These are phyloP conservation scores for Colletotrichum aenigma DNA, from an alignment of 2,329 filamentous ascomycete genomes.

Conservation along the genomic window DNA sequence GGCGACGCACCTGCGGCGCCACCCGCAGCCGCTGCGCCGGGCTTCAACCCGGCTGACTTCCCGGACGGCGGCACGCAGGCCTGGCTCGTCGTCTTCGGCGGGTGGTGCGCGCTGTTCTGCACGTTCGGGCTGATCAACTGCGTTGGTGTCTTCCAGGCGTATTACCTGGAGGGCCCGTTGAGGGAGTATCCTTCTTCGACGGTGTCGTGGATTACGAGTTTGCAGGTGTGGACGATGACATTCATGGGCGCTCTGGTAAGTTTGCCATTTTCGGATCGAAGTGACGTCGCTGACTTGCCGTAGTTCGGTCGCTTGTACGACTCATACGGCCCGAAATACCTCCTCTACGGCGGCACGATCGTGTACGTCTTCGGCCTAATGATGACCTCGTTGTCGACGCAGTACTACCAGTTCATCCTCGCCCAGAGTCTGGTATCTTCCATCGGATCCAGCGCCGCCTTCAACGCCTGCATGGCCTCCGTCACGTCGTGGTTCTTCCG, in stretches of 20 bases:
- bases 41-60: conserved; percentile 53
- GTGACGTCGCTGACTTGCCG: neutral
- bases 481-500: conserved; percentile 57
- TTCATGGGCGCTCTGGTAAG: conserved; percentile 53
- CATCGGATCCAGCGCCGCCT: conserved; percentile 47
- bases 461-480: conserved; percentile 45
- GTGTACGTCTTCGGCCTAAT: conserved; percentile 67
- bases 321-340: conserved; percentile 63
- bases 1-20: conserved; percentile 2
- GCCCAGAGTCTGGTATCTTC: conserved; percentile 44
- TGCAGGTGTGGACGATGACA: conserved; percentile 53
- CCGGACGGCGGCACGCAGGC: conserved; percentile 64
- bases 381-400: conserved; percentile 60
- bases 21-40: neutral
- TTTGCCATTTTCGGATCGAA: conserved; percentile 25
- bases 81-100: conserved; percentile 60
- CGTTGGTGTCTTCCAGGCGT: conserved; percentile 62
- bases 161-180: conserved; percentile 57
- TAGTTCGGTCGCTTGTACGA: conserved; percentile 67
- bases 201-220: conserved; percentile 64
- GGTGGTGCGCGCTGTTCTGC: conserved; percentile 47
- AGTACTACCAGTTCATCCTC: conserved; percentile 51
- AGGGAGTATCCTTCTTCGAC: conserved; percentile 51
- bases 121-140: conserved; percentile 50
- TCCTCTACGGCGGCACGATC: conserved; percentile 58